Evolutionary conservation across 495 filamentous ascomycete species (phyloP).

Genomic region (Neurospora hispaniola): DNA sequence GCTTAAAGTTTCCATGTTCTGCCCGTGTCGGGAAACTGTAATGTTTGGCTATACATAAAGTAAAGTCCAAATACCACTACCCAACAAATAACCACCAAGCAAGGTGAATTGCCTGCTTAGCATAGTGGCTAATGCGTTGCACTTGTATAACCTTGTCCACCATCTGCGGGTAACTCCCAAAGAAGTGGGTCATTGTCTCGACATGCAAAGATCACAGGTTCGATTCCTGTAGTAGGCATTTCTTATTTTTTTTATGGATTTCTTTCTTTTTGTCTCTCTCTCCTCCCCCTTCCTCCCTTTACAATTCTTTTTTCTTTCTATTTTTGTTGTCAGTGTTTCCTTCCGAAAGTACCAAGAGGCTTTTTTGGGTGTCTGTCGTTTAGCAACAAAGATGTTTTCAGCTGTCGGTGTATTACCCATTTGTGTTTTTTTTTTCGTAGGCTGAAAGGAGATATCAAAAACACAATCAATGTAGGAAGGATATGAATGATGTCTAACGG

Average conservation of each 20-base stretch:
- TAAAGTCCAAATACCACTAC: background rate
- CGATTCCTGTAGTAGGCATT: slow-evolving; percentile 22
- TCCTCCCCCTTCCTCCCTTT: no score
- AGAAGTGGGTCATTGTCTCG: background rate
- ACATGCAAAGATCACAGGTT: slow-evolving; percentile 25
- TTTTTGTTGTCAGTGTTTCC: background rate
- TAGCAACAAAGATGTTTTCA: no score
- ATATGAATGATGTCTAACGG: no score
- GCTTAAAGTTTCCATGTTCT: no score
- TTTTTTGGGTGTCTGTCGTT: background rate
- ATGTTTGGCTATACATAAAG: no score
- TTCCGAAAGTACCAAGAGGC: no score
- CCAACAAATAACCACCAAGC: background rate
- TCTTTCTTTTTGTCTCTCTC: background rate
- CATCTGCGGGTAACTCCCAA: background rate
- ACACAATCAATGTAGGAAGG: no score
- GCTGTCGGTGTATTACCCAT: no score
- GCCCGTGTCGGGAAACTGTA: no score
- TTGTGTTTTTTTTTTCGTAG: no score
- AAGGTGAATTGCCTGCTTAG: slow-evolving; percentile 13
- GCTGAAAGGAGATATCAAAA: no score
- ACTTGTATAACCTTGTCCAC: slow-evolving; percentile 16
- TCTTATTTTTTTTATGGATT: background rate
- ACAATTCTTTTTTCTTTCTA: background rate
- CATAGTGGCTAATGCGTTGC: slow-evolving; percentile 27